A percentile compares a stretch with the other conserved stretches of the same genome.
Evolutionary conservation across 2,329 filamentous ascomycete genomes (phyloP).

Genomic region (Phaeoacremonium minimum): DNA sequence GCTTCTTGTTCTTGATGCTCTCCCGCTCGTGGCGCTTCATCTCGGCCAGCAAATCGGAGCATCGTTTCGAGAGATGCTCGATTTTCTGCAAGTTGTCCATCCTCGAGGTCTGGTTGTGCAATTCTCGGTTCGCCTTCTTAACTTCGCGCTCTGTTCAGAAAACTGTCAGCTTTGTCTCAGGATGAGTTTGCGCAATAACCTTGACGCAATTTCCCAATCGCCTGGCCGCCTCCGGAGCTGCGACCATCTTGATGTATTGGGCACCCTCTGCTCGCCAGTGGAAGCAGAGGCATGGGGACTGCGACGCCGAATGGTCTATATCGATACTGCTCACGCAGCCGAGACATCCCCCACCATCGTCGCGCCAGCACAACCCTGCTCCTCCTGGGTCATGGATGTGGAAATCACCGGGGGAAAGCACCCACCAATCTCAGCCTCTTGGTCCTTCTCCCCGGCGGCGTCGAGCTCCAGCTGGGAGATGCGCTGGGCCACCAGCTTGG

Average conservation of each 20-base stretch:
- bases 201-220: too few species aligned
- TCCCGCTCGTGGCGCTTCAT: slow-evolving; percentile 96
- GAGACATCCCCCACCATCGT: too few species aligned
- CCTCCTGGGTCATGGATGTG: too few species aligned
- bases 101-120: slow-evolving; percentile 83
- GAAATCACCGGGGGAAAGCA: too few species aligned
- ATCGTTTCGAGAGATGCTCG: slow-evolving; percentile 84
- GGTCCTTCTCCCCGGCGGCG: slow-evolving; percentile 88
- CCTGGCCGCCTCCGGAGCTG: too few species aligned
- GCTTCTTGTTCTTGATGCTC: slow-evolving; percentile 92
- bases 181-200: too few species aligned
- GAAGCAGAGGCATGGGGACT: too few species aligned
- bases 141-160: slow-evolving; percentile 75
- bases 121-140: slow-evolving; percentile 86
- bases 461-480: slow-evolving; percentile 95
- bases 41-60: slow-evolving; percentile 84
- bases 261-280: too few species aligned
- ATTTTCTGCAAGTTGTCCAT: slow-evolving; percentile 91
- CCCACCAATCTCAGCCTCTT: slow-evolving; percentile 89
- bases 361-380: too few species aligned
- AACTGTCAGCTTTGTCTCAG: slow-evolving; percentile 12
- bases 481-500: slow-evolving; percentile 85
- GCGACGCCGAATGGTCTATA: too few species aligned
- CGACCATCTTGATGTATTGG: too few species aligned
- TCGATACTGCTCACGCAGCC: too few species aligned